Conservation (phyloP, 2,329 filamentous ascomycete species). For the Rutstroemia sydowiana region DNA sequence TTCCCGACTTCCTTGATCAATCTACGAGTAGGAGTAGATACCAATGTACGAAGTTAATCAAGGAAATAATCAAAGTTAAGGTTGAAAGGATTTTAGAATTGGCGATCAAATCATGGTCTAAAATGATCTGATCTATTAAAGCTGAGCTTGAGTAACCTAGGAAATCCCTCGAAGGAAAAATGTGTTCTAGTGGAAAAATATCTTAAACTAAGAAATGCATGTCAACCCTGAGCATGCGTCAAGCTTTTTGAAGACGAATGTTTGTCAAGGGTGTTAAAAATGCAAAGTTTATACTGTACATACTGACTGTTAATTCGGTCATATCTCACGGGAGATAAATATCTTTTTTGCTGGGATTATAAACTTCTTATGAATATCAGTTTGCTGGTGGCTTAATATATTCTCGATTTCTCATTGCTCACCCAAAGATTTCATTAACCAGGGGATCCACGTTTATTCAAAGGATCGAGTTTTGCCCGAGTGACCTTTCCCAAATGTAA, state of each 20-base stretch:
- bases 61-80: too few relatives aligned
- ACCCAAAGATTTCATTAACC: too few relatives aligned
- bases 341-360: neutral
- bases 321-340: conserved; percentile 7
- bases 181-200: conserved; percentile 7
- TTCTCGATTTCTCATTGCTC: neutral
- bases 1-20: too few relatives aligned
- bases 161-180: conserved; percentile 3
- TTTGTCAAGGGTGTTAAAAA: neutral
- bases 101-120: too few relatives aligned
- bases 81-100: too few relatives aligned
- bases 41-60: neutral
- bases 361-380: neutral
- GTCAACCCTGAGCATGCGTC: conserved; percentile 9
- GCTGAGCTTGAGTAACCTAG: too few relatives aligned
- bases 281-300: neutral
- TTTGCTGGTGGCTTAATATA: conserved; percentile 1
- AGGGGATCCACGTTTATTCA: conserved; percentile 5
- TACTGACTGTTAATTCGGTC: neutral
- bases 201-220: conserved; percentile 1
- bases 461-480: conserved; percentile 1
- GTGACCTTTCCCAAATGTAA: neutral
- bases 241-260: neutral
- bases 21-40: neutral
- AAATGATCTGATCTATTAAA: too few relatives aligned